A percentile compares a stretch with the other conserved stretches of the same genome.
Evolutionary conservation across 2,329 filamentous ascomycete genomes (phyloP).

Genomic region (Neopestalotiopsis clavispora): DNA sequence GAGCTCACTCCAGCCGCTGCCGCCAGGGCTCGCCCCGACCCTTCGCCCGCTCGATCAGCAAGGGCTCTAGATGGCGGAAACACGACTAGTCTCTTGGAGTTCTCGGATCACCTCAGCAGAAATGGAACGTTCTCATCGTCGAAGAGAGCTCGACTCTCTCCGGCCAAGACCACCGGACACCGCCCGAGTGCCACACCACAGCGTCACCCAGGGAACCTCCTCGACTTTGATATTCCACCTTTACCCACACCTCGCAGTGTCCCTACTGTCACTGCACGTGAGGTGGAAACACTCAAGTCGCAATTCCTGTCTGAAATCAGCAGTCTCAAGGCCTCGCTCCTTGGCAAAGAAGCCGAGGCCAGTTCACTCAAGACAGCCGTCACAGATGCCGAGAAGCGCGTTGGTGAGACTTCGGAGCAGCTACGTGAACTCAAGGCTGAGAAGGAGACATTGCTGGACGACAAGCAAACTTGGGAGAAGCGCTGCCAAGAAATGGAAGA

Average conservation of each 20-base stretch:
- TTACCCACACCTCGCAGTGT: conserved; percentile 90
- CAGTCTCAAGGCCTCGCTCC: conserved; percentile 88
- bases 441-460: conserved; percentile 74
- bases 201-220: conserved; percentile 68
- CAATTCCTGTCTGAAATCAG: conserved; percentile 91
- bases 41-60: conserved; percentile 40
- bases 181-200: conserved; percentile 49
- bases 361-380: conserved; percentile 85
- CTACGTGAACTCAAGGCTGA: conserved; percentile 76
- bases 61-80: conserved; percentile 53
- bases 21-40: conserved; percentile 41
- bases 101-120: conserved; percentile 71
- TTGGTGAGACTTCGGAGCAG: conserved; percentile 83
- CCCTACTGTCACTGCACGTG: conserved; percentile 87
- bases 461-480: conserved; percentile 83
- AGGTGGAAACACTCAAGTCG: conserved; percentile 92
- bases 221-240: conserved; percentile 94
- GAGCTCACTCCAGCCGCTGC: conserved; percentile 40
- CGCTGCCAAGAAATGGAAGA: conserved; percentile 85
- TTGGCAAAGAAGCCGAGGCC: conserved; percentile 91
- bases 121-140: conserved; percentile 45
- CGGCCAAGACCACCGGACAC: conserved; percentile 41
- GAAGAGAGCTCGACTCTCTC: conserved; percentile 47
- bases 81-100: conserved; percentile 78
- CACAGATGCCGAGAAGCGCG: conserved; percentile 87